Base-by-base conservation (phyloP, 176 grass and related monocot species). In the Triticum dicoccoides region DNA sequence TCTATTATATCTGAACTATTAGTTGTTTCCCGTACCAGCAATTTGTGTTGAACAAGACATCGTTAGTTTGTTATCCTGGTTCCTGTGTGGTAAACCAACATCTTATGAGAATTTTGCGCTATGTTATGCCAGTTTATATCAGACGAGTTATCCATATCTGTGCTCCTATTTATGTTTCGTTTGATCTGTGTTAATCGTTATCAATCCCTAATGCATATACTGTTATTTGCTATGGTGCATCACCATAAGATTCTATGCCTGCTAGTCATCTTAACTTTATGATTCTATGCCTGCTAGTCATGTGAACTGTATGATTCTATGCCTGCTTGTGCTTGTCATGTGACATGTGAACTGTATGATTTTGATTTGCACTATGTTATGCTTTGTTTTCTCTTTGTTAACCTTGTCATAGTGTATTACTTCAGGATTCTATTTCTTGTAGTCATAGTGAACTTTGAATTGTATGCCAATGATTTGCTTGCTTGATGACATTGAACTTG, bases 1-100 rank as follows among this genome's bases (percentile, higher is more conserved):
- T 88, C 59, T 83, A 54, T 79, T 89, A 56, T 79, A 59, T 69
- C 75, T 86, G 41, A 82, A 91, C 10, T 71, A 33, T 69, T 88
- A 78, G 86, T 81, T 49, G 9, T 23, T 63, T 91, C 44, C 67
- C 33, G 63, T 78, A 63, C 9, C 18, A 14, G 18, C 32, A 77
- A 51, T 91, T 85, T 85, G 82, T 64, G 86, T 88, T 88, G 29
- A 78, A 70, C 18, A 87, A 87, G 49, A 91, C 81, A 29, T 87
- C 1, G 29, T 65, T 90, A 84, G 80, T 67, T 84, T 24, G 30
- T 61, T 82, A 13, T 45, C 75, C 59, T 87, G 38, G 20, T 65
- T 84, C 21, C 29, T 32, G 49, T 27, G 27, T 88, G 38, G 23
- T 62, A 44, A 23, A 18, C 49, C 69, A 63, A 62, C 9, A 37